These are phyloP conservation scores for Stephanodiscus minutulus DNA, from an alignment of 108 stramenopile species.

Conservation along the genomic window DNA sequence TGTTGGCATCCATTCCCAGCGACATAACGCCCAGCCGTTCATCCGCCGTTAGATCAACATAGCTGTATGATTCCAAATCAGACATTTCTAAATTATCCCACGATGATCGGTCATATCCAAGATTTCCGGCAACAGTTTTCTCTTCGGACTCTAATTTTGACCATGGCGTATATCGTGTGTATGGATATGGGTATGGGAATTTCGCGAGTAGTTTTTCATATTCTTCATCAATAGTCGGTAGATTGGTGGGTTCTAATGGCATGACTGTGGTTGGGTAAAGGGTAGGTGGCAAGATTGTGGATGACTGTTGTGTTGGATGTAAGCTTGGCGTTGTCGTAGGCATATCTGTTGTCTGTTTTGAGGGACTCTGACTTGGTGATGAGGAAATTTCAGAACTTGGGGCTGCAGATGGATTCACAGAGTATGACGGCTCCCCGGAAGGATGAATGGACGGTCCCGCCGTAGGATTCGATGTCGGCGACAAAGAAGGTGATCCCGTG, in stretches of 20 bases:
- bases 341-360: too few relatives aligned
- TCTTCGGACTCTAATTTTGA: background rate
- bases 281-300: background rate
- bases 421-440: too few relatives aligned
- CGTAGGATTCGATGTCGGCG: too few relatives aligned
- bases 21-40: conserved; percentile 6
- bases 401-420: too few relatives aligned
- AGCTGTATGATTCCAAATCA: conserved; percentile 13
- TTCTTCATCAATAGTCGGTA: conserved; percentile 2
- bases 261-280: background rate
- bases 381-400: too few relatives aligned
- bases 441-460: too few relatives aligned
- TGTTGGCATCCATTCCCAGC: conserved; percentile 29
- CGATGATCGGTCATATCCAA: conserved; percentile 16
- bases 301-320: background rate
- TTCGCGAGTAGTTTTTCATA: background rate
- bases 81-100: conserved; percentile 34
- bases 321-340: background rate
- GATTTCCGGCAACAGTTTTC: background rate
- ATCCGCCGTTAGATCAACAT: background rate
- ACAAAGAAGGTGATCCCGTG: too few relatives aligned
- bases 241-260: background rate
- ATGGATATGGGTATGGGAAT: conserved; percentile 9
- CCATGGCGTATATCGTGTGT: conserved; percentile 25
- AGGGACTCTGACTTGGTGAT: too few relatives aligned